Conservation (phyloP, 257 asterid genomes). For the Plantago major region DNA sequence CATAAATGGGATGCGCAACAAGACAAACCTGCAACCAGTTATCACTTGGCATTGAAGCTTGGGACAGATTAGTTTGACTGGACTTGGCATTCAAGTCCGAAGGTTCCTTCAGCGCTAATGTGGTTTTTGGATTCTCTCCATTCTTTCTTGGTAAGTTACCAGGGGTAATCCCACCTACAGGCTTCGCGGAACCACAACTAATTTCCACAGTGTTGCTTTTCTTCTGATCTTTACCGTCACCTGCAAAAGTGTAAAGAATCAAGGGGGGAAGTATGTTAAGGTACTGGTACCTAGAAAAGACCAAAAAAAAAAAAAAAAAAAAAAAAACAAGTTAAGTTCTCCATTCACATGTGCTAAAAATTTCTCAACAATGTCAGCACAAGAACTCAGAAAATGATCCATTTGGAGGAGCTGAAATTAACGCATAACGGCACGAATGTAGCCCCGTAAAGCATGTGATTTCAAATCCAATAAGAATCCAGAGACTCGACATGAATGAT, state of each 20-base stretch:
- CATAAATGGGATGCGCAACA: not conserved
- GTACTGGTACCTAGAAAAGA: not conserved
- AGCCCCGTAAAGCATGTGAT: no score
- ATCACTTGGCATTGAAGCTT: conserved; percentile 39
- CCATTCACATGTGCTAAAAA: not conserved
- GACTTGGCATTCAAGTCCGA: conserved; percentile 37
- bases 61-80: conserved; percentile 36
- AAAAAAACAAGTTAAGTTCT: not conserved
- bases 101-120: conserved; percentile 48
- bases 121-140: conserved; percentile 32
- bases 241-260: not conserved
- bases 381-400: no score
- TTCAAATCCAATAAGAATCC: no score
- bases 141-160: conserved; percentile 30
- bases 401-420: no score
- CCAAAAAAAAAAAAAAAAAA: no score
- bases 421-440: no score
- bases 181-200: conserved; percentile 42
- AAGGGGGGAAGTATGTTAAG: not conserved
- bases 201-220: conserved; percentile 37
- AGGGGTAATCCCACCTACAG: conserved; percentile 24
- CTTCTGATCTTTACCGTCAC: conserved; percentile 36
- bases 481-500: no score
- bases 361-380: not conserved
- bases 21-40: conserved; percentile 62